Evolutionary conservation across 2,329 filamentous ascomycete species (phyloP), one percentile per base, ranked within the genome.

Genomic region (Colletotrichum noveboracense): DNA sequence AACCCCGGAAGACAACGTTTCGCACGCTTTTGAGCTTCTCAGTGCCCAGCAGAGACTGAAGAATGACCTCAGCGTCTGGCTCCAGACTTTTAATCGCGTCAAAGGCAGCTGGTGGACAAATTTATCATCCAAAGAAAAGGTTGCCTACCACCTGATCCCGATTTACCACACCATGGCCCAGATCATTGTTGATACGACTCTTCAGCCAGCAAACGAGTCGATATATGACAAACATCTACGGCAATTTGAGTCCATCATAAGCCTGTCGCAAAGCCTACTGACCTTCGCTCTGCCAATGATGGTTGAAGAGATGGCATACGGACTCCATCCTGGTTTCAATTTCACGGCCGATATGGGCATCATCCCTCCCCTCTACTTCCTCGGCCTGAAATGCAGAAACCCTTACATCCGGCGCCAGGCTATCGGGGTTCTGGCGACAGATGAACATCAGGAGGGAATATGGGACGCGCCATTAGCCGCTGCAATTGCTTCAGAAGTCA

Each of bases 311-410:
- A 30, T 75, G 75, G 16, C 65, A 66, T 36, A 80, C 34, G 80
- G 6, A 13, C 56, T 28, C 13, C 38, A 10, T 38, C 32, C 12
- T 21, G 32, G 13, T 8, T 38, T 24, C n/a, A 75, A 78, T 10
- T 83, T 84, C 3, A 82, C 85, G 16, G 77, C 82, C 6, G 87
- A 89, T 71, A 81, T 87, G 12, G 87, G 88, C 10, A 87, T 86
- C 80, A 82, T 88, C 12, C 81, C 86, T 8, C 84, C 86, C 0
- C 81, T 89, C 4, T 89, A 88, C 74, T 89, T 84, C 74, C 78
- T 84, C 3, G 88, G 86, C 0, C 70, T 87, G 5, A 89, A 89
- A 75, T 90, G 88, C 56, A 86, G 89, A 1, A 79, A 84, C 3
- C 84, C 83, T 55, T 79, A 79, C 6, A 79, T 89, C 10, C 83